Percentiles rank a stretch among this genome's conserved stretches.
Conservation (phyloP, 2,329 filamentous ascomycete species). For the Dactylellina cionopaga region DNA sequence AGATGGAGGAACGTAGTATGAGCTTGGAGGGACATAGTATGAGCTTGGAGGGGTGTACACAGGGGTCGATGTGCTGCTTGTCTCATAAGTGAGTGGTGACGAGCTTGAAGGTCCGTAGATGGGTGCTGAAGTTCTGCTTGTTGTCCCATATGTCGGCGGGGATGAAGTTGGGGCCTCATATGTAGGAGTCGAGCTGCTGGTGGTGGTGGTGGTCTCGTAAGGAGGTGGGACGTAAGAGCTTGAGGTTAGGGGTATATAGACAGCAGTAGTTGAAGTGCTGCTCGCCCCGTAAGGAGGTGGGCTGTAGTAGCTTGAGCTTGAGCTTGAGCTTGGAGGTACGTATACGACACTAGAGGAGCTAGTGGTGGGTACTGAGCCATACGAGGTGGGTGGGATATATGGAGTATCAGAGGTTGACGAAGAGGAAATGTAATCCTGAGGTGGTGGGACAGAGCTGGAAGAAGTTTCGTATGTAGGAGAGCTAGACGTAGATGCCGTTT, state of each 20-base stretch:
- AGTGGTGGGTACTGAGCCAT: not conserved
- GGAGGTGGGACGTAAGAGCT: slow-evolving; percentile 5
- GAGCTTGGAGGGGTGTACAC: slow-evolving; percentile 4
- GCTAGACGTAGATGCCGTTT: slow-evolving; percentile 10
- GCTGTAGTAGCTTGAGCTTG: slow-evolving; percentile 13
- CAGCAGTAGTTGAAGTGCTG: slow-evolving; percentile 24
- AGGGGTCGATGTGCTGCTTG: not conserved
- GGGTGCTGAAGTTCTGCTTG: too few relatives aligned
- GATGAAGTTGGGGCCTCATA: not conserved
- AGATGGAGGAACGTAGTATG: slow-evolving; percentile 34
- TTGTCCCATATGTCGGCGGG: too few relatives aligned
- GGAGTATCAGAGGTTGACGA: not conserved
- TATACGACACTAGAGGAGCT: not conserved
- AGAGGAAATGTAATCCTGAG: not conserved
- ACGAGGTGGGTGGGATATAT: not conserved
- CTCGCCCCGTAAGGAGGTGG: slow-evolving; percentile 20
- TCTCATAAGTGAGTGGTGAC: slow-evolving; percentile 13
- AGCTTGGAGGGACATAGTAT: slow-evolving; percentile 19
- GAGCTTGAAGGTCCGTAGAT: too few relatives aligned
- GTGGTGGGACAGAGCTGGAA: not conserved
- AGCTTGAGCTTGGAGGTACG: slow-evolving; percentile 9
- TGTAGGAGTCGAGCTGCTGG: not conserved
- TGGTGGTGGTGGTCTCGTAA: slow-evolving; percentile 7
- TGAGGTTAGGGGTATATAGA: slow-evolving; percentile 3
- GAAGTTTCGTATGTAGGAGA: slow-evolving; percentile 8